phyloP scores from a whole-genome alignment of 371 early-diverging fungal species.

The Conidiobolus coronatus region DNA sequence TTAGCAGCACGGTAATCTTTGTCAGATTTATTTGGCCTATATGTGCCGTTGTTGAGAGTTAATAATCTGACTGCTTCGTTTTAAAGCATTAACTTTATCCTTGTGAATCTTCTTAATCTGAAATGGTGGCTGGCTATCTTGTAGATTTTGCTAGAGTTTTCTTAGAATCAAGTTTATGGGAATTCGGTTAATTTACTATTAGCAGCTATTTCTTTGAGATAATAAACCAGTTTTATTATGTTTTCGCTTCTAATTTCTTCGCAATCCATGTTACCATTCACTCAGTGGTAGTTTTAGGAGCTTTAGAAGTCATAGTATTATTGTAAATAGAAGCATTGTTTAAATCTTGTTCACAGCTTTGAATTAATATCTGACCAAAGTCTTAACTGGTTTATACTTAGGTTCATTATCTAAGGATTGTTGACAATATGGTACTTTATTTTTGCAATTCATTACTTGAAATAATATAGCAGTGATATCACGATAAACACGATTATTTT shows the following conservation, averaged over 20 bases:
- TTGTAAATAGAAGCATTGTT: constrained; percentile 61
- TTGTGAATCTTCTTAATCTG: constrained; percentile 48
- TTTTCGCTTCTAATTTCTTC: constrained; percentile 46
- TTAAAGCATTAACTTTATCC: constrained; percentile 41
- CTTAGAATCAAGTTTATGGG: constrained; percentile 50
- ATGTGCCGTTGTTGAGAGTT: constrained; percentile 40
- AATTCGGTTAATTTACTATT: constrained; percentile 42
- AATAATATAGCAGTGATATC: constrained; percentile 78
- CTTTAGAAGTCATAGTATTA: constrained; percentile 55
- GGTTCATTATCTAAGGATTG: constrained; percentile 48
- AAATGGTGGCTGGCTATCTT: constrained; percentile 52
- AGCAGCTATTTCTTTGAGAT: constrained; percentile 42
- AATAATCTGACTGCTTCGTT: constrained; percentile 47
- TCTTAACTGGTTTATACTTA: constrained; percentile 60
- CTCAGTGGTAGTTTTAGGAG: constrained; percentile 56
- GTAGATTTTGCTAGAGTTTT: constrained; percentile 49
- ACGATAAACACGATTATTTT: constrained; percentile 45
- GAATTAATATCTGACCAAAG: constrained; percentile 56
- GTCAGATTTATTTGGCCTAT: constrained; percentile 24
- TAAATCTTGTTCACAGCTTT: constrained; percentile 67
- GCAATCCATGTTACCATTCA: constrained; percentile 63
- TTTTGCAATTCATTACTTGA: constrained; percentile 81
- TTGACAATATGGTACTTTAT: constrained; percentile 61
- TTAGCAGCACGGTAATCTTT: constrained; percentile 18
- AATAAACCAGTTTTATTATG: constrained; percentile 37